These are phyloP conservation scores for Allomyces macrogynus DNA, from an alignment of 192 early-diverging fungal species.

Conservation along the genomic window DNA sequence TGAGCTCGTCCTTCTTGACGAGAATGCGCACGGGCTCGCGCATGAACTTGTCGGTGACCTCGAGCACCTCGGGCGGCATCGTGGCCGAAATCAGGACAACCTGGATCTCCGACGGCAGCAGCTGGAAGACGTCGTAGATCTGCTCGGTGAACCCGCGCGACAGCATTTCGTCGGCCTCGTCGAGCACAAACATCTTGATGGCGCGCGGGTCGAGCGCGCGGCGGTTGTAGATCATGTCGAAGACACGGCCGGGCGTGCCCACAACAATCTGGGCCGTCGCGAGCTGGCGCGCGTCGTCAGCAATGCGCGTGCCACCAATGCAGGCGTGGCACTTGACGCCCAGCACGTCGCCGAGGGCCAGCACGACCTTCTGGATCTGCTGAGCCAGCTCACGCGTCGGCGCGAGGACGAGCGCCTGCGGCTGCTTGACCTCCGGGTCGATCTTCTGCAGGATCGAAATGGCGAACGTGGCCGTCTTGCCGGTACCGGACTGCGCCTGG, in stretches of 20 bases:
- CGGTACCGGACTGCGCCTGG: conserved; percentile 99
- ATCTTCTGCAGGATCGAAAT: conserved; percentile 94
- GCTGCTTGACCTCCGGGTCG: conserved; percentile 50
- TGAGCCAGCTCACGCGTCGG: conserved; percentile 96
- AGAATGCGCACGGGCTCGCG: conserved; percentile 94
- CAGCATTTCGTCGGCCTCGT: conserved; percentile 99
- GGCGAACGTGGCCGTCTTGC: conserved; percentile 99
- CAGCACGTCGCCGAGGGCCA: conserved; percentile 91
- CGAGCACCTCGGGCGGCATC: conserved; percentile 86
- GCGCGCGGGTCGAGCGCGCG: conserved; percentile 53
- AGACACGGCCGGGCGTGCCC: conserved; percentile 96
- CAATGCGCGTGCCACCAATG: conserved; percentile 90
- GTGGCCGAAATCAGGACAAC: conserved; percentile 94
- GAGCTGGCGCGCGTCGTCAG: conserved; percentile 72
- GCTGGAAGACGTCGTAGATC: conserved; percentile 91
- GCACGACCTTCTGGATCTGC: conserved; percentile 91
- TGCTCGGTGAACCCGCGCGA: conserved; percentile 97
- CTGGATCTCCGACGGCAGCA: conserved; percentile 71
- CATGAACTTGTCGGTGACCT: conserved; percentile 96
- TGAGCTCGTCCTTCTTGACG: conserved; percentile 92
- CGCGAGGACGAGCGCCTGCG: conserved; percentile 89
- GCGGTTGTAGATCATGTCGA: conserved; percentile 88
- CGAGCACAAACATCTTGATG: conserved; percentile 96
- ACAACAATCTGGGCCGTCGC: conserved; percentile 80
- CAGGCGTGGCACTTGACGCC: conserved; percentile 83